These are phyloP conservation scores for Entamoeba histolytica DNA, from an alignment of 208 protist genomes.

Conservation along the genomic window DNA sequence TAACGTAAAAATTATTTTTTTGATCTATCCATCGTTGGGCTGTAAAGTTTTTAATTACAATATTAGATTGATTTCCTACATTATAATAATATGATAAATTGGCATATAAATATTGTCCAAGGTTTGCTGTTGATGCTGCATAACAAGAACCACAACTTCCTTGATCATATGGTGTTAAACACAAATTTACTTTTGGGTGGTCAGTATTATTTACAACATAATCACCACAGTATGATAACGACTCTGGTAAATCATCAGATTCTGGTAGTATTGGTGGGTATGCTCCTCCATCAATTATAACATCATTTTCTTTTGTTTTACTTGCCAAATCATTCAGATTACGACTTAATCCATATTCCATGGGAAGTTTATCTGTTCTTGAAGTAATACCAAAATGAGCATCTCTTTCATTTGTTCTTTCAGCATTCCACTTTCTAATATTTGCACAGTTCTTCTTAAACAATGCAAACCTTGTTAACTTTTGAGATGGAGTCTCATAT, in stretches of 20 bases:
- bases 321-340: rapidly evolving
- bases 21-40: background rate
- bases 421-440: background rate
- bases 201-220: background rate
- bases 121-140: background rate
- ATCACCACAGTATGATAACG: background rate
- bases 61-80: background rate
- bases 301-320: too few species aligned
- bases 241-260: background rate
- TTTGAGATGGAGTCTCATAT: background rate
- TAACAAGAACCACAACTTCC: background rate
- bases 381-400: background rate
- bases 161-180: background rate
- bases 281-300: too few species aligned
- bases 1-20: background rate
- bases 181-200: background rate
- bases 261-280: background rate
- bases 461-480: background rate
- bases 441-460: background rate
- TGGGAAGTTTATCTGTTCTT: background rate
- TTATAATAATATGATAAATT: background rate
- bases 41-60: background rate
- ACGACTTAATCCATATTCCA: background rate
- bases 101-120: background rate
- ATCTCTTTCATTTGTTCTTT: background rate